phyloP scores from a whole-genome alignment of 257 asterid species.

The Penstemon newberryi region DNA sequence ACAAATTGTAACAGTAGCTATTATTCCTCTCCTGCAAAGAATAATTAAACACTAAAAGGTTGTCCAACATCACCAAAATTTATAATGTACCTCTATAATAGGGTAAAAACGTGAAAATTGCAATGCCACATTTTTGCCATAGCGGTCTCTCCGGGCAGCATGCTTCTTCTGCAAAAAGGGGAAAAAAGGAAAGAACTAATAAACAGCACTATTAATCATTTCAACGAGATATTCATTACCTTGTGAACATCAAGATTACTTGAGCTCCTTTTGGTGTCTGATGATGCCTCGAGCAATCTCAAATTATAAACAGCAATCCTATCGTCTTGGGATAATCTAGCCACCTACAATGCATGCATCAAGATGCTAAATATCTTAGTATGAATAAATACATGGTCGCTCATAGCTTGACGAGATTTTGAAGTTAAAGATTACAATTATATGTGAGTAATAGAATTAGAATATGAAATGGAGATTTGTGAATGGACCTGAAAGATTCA shows the following conservation, averaged over 20 bases:
- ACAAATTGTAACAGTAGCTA: conserved; percentile 10
- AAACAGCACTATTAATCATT: background rate
- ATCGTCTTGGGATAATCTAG: conserved; percentile 79
- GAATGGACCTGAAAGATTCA: background rate
- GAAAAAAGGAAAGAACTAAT: conserved; percentile 15
- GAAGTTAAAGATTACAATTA: background rate
- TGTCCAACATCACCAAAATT: conserved; percentile 20
- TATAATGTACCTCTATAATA: conserved; percentile 67
- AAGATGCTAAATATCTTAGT: conserved; percentile 24
- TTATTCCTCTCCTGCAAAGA: conserved; percentile 6
- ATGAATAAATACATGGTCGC: background rate
- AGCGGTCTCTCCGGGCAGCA: conserved; percentile 83
- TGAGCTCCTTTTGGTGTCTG: conserved; percentile 72
- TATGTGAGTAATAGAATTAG: background rate
- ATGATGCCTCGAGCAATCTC: conserved; percentile 82
- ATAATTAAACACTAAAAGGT: conserved; percentile 11
- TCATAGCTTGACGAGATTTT: conserved; percentile 1
- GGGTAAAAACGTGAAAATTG: conserved; percentile 96
- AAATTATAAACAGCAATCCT: conserved; percentile 87
- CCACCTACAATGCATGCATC: conserved; percentile 56
- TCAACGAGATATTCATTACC: conserved; percentile 47
- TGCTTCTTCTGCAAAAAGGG: conserved; percentile 71
- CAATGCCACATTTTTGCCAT: conserved; percentile 77
- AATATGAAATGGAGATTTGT: background rate
- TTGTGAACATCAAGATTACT: conserved; percentile 75